A percentile compares a stretch with the other conserved stretches of the same genome.
Conservation (phyloP, 176 grass and related monocot species). For the Tillandsia fasciculata region DNA sequence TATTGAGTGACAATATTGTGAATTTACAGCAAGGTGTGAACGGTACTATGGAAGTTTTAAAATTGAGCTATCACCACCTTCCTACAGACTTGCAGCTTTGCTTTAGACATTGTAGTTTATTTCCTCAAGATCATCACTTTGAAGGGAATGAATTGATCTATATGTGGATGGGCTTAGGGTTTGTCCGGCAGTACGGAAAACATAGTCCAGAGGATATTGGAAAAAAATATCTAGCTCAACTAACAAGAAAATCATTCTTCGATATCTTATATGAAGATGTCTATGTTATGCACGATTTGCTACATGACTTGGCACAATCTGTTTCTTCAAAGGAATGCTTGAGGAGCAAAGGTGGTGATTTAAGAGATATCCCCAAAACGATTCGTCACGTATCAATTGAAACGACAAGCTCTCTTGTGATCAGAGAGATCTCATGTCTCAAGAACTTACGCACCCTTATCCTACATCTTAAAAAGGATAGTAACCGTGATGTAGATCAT, state of each 20-base stretch:
- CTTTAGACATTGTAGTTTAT: conserved; percentile 27
- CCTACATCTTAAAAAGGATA: not conserved
- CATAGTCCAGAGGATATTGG: conserved; percentile 12
- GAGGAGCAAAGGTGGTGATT: not conserved
- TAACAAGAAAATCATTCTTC: conserved; percentile 21
- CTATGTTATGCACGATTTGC: conserved; percentile 18
- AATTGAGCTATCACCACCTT: conserved; percentile 23
- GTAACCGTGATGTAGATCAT: not conserved
- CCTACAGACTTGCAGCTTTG: conserved; percentile 18
- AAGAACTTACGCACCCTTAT: not conserved
- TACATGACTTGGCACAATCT: conserved; percentile 20
- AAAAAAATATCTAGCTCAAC: conserved; percentile 4
- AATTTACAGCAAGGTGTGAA: conserved; percentile 13
- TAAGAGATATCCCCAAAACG: not conserved
- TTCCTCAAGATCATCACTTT: conserved; percentile 5
- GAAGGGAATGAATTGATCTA: conserved; percentile 1
- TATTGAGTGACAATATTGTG: not conserved
- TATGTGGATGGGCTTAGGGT: conserved; percentile 19
- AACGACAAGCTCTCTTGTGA: not conserved
- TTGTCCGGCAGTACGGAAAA: not conserved
- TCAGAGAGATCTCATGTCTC: not conserved
- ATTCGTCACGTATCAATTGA: not conserved
- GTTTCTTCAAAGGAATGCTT: conserved; percentile 19
- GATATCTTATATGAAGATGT: not conserved
- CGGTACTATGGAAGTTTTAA: conserved; percentile 20